These are phyloP conservation scores for Arabidopsis arenosa DNA, from an alignment of 345 rosid genomes.

Conservation along the genomic window DNA sequence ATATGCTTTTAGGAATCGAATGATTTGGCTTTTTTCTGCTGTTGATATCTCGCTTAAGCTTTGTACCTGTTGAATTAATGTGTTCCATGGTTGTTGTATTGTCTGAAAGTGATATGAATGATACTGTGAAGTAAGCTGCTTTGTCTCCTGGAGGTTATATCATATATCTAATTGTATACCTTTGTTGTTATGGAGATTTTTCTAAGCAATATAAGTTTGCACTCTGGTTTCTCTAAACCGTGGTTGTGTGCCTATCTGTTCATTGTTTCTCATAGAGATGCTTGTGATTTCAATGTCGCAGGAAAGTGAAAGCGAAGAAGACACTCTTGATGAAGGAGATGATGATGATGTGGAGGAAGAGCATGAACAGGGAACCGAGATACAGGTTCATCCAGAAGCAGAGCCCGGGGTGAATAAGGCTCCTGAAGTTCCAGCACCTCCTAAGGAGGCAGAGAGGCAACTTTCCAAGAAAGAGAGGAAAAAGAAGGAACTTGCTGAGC, in stretches of 20 bases:
- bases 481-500: slow-evolving; percentile 88
- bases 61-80: slow-evolving; percentile 1
- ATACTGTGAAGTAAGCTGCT: background rate
- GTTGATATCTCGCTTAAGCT: slow-evolving; percentile 6
- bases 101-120: background rate
- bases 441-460: slow-evolving; percentile 82
- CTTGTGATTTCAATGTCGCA: slow-evolving; percentile 36
- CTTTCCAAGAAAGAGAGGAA: slow-evolving; percentile 90
- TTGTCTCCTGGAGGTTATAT: background rate
- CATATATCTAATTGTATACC: background rate
- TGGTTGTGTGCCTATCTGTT: slow-evolving; percentile 9
- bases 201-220: background rate
- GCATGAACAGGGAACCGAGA: slow-evolving; percentile 64
- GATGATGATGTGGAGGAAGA: slow-evolving; percentile 86
- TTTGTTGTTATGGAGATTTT: background rate
- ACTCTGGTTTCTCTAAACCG: background rate
- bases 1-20: background rate
- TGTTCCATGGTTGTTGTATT: background rate
- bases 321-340: slow-evolving; percentile 64
- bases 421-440: slow-evolving; percentile 53
- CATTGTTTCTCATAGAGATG: slow-evolving; percentile 6
- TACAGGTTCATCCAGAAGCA: slow-evolving; percentile 43
- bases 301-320: slow-evolving; percentile 93
- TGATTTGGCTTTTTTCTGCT: slow-evolving; percentile 1
- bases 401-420: slow-evolving; percentile 57